Evolutionary conservation across 345 rosid species (phyloP).

Genomic region (Sapria himalayana): DNA sequence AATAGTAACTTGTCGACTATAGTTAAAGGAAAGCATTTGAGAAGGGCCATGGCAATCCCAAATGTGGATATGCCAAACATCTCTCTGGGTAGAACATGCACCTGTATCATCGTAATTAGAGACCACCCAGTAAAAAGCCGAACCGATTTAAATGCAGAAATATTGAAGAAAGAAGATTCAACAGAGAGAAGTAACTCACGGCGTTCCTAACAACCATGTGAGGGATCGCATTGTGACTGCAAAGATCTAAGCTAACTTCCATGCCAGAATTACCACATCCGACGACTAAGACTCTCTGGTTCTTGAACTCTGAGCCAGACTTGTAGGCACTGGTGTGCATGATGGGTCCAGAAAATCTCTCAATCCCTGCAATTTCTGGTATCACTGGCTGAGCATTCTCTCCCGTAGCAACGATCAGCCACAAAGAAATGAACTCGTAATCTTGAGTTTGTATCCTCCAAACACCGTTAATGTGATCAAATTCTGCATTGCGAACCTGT

Average conservation of each 20-base stretch:
- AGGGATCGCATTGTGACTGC: slow-evolving; percentile 32
- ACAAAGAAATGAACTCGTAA: slow-evolving; percentile 21
- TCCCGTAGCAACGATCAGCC: slow-evolving; percentile 59
- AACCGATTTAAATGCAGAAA: too few relatives aligned
- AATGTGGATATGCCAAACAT: slow-evolving; percentile 70
- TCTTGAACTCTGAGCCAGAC: slow-evolving; percentile 27
- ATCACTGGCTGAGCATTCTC: slow-evolving; percentile 48
- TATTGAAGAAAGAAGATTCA: not conserved
- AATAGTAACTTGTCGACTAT: slow-evolving; percentile 45
- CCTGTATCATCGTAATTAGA: slow-evolving; percentile 15
- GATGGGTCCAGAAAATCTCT: slow-evolving; percentile 23
- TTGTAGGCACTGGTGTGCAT: slow-evolving; percentile 42
- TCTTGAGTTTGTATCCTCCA: slow-evolving; percentile 57
- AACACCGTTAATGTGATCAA: slow-evolving; percentile 19
- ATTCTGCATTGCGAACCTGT: slow-evolving; percentile 32
- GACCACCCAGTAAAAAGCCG: not conserved
- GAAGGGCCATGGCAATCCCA: slow-evolving; percentile 54
- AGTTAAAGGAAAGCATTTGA: slow-evolving; percentile 56
- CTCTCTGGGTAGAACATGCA: slow-evolving; percentile 84
- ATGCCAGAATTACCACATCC: slow-evolving; percentile 85
- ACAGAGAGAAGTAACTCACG: slow-evolving; percentile 12
- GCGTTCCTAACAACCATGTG: slow-evolving; percentile 39
- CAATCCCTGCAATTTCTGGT: slow-evolving; percentile 28
- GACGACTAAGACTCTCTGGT: slow-evolving; percentile 32
- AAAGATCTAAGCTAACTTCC: slow-evolving; percentile 43